These are phyloP conservation scores for Colletotrichum gloeosporioides DNA, from an alignment of 2,329 filamentous ascomycete genomes.

Conservation along the genomic window DNA sequence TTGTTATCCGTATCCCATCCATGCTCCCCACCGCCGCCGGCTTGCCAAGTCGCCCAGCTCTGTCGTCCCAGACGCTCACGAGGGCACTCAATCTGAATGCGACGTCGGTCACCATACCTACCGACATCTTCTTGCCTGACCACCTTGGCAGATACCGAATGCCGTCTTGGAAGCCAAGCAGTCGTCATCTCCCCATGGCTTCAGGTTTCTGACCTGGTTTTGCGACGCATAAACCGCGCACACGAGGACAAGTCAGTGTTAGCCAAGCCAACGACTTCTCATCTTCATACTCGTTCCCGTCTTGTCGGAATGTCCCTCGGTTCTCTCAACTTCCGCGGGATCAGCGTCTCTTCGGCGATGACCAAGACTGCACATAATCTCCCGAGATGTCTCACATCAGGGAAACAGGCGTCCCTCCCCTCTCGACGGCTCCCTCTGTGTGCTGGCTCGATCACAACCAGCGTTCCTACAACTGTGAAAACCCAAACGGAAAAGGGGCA, in stretches of 20 bases:
- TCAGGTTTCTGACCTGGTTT: neutral
- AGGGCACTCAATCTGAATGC: neutral
- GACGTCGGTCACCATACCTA: neutral
- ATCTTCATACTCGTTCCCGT: neutral
- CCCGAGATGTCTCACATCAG: neutral
- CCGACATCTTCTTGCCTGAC: neutral
- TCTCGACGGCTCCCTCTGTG: neutral
- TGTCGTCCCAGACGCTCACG: neutral
- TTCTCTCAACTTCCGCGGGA: neutral
- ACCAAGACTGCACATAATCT: neutral
- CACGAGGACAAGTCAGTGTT: neutral
- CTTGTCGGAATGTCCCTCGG: neutral
- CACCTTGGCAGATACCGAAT: slow-evolving; percentile 6
- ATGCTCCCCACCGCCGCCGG: neutral
- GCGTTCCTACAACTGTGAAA: neutral
- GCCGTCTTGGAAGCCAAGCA: slow-evolving; percentile 9
- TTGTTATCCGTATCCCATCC: neutral
- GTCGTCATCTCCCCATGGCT: neutral
- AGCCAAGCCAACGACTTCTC: neutral
- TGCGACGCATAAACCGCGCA: slow-evolving; percentile 6
- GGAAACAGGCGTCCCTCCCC: neutral
- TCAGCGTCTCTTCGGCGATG: neutral
- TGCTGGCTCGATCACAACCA: neutral
- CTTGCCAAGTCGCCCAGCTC: slow-evolving; percentile 12
- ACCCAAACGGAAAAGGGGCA: neutral